Conservation (phyloP, 164 flowering plant species). For the Umbellularia californica region DNA sequence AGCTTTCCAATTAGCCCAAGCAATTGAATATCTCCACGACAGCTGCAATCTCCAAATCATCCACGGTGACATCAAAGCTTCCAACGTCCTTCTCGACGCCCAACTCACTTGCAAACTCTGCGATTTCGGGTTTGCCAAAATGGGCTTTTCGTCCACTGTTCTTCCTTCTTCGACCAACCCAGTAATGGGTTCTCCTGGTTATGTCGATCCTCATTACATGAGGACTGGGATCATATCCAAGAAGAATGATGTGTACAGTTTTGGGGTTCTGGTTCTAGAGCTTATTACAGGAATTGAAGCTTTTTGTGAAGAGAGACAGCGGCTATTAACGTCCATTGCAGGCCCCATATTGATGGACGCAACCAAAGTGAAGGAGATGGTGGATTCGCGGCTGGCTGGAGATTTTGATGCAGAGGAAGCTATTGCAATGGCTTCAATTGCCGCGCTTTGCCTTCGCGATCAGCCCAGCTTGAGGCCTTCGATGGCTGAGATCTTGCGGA, state of each 20-base stretch:
- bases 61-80: conserved; percentile 76
- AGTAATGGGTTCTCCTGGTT: conserved; percentile 73
- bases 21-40: conserved; percentile 63
- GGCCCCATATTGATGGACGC: conserved; percentile 25
- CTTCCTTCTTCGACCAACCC: conserved; percentile 22
- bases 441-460: conserved; percentile 38
- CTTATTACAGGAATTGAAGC: conserved; percentile 68
- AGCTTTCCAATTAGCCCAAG: conserved; percentile 59
- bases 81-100: conserved; percentile 68
- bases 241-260: conserved; percentile 76
- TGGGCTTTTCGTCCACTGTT: conserved; percentile 56
- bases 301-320: conserved; percentile 33
- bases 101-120: conserved; percentile 58
- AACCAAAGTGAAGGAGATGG: conserved; percentile 30
- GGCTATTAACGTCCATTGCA: conserved; percentile 28
- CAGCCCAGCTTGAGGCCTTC: conserved; percentile 54
- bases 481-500: conserved; percentile 37
- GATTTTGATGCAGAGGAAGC: conserved; percentile 39
- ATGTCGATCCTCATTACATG: conserved; percentile 67
- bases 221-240: conserved; percentile 74
- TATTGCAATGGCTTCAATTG: conserved; percentile 28
- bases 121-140: conserved; percentile 71
- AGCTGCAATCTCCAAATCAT: conserved; percentile 47
- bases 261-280: conserved; percentile 65
- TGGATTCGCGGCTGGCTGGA: conserved; percentile 43